Evolutionary conservation across 164 flowering plant species (phyloP).

Genomic region (Paratinospora sagittata): DNA sequence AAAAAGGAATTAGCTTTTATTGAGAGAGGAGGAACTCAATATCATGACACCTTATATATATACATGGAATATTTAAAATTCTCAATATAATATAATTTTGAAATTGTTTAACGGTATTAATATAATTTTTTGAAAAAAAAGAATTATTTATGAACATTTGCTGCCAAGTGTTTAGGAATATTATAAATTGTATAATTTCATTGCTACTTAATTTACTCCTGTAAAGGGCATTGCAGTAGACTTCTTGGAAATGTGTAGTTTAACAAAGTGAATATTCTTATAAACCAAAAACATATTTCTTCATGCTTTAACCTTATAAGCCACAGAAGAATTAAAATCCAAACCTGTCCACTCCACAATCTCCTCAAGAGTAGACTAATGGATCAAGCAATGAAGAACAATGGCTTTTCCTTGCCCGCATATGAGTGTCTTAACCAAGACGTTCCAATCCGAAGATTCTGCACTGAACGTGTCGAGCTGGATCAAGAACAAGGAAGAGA

Average conservation of each 20-base stretch:
- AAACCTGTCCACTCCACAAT: constrained; percentile 1
- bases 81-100: background rate
- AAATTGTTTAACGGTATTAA: too few species aligned
- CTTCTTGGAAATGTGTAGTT: too few species aligned
- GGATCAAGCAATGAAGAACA: constrained; percentile 25
- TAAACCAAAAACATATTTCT: background rate
- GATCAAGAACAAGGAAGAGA: constrained; percentile 33
- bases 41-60: background rate
- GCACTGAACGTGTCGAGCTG: constrained; percentile 40
- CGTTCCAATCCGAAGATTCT: constrained; percentile 42
- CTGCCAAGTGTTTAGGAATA: too few species aligned
- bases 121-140: too few species aligned
- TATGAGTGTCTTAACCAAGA: constrained; percentile 33
- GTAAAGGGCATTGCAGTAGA: too few species aligned
- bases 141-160: background rate
- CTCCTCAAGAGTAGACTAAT: too few species aligned
- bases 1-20: background rate
- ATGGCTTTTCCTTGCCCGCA: constrained; percentile 23
- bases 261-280: too few species aligned
- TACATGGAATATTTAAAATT: background rate
- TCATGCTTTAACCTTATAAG: background rate
- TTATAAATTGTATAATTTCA: too few species aligned
- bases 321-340: background rate
- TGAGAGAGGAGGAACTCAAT: background rate
- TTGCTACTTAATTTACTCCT: too few species aligned